These are phyloP conservation scores for Trichoderma sp. DNA, from an alignment of 2,329 filamentous ascomycete genomes.

Conservation along the genomic window DNA sequence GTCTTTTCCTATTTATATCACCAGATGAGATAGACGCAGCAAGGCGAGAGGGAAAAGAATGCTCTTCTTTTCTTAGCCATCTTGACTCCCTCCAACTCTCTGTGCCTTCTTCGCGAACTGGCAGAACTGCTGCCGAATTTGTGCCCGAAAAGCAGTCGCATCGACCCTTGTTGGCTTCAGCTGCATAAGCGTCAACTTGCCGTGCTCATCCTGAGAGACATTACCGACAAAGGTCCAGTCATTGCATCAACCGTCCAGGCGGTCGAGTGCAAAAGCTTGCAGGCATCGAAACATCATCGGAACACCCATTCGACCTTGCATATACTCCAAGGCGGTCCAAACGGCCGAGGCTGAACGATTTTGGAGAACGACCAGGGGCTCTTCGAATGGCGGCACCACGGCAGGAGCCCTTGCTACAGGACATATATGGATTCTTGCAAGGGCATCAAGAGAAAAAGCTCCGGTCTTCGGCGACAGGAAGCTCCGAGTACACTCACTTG, in stretches of 20 bases:
- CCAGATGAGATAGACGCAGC: background rate
- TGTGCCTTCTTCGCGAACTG: background rate
- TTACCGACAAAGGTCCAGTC: background rate
- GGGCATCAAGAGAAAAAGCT: background rate
- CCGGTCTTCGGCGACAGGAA: background rate
- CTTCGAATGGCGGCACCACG: background rate
- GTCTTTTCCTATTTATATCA: background rate
- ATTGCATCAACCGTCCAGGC: background rate
- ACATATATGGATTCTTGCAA: constrained; percentile 6
- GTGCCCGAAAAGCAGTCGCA: background rate
- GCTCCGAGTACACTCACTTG: background rate
- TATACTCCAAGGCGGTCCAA: background rate
- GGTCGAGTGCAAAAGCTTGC: background rate
- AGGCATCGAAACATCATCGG: background rate
- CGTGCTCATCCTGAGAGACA: background rate
- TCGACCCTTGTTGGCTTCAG: background rate
- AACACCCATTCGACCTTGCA: background rate
- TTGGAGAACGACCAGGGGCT: background rate
- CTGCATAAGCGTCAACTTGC: background rate
- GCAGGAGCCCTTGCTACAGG: background rate
- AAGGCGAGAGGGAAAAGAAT: background rate
- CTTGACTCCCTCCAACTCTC: background rate
- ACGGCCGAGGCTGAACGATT: background rate
- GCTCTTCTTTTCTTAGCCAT: background rate
- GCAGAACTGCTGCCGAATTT: background rate